Percentiles rank a stretch among this genome's conserved stretches.
phyloP scores from a whole-genome alignment of 345 rosid species.

The Pugionium cornutum region DNA sequence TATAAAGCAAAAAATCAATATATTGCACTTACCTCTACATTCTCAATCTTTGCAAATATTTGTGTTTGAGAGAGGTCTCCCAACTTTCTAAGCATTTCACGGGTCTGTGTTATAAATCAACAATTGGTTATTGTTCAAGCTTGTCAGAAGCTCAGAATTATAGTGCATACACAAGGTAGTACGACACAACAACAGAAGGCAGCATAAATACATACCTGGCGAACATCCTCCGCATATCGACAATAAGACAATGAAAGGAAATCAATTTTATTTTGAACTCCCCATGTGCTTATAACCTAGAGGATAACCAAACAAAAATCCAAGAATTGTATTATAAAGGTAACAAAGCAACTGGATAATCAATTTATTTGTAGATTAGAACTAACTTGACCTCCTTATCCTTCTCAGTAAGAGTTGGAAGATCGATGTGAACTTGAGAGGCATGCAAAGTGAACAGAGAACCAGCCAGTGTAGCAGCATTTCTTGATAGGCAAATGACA shows the following conservation, averaged over 20 bases:
- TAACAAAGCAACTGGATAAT: conserved; percentile 10
- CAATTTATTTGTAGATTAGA: neutral
- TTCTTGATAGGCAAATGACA: conserved; percentile 83
- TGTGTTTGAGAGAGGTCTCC: conserved; percentile 92
- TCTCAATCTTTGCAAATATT: conserved; percentile 95
- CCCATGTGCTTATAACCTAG: conserved; percentile 92
- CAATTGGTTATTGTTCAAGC: conserved; percentile 9
- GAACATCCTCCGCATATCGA: conserved; percentile 95
- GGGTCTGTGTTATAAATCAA: conserved; percentile 56
- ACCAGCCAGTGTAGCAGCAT: conserved; percentile 85
- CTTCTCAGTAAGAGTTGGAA: conserved; percentile 86
- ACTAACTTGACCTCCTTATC: conserved; percentile 72
- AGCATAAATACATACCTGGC: conserved; percentile 49
- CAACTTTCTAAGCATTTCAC: conserved; percentile 70
- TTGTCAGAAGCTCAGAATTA: neutral
- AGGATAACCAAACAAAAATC: conserved; percentile 15
- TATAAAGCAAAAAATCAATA: conserved; percentile 1
- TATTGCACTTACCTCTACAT: conserved; percentile 61
- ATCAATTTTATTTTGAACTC: conserved; percentile 90
- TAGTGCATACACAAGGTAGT: neutral
- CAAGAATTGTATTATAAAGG: neutral
- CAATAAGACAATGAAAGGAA: conserved; percentile 93
- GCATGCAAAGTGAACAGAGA: conserved; percentile 81
- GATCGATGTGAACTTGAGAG: conserved; percentile 80
- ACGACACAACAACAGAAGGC: neutral